Base-by-base conservation (phyloP, 2,329 filamentous ascomycete species). In the Calonectria ilicicola region DNA sequence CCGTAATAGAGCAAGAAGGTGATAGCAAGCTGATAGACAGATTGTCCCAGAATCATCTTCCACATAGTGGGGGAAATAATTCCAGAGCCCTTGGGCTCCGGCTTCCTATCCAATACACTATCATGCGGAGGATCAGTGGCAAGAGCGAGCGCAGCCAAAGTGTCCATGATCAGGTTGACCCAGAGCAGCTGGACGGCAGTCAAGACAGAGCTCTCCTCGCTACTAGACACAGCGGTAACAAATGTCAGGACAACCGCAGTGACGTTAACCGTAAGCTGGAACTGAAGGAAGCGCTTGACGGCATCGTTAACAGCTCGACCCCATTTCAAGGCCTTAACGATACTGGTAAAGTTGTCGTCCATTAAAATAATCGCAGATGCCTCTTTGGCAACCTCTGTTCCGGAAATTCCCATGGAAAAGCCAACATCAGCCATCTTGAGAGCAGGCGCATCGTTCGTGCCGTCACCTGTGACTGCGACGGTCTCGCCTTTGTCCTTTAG, bases 151-250 rank as follows among this genome's bases (percentile, higher is more conserved):
- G 95, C 95, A 27, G 95, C 96, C 72, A 98, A 95, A 0, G 96
- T 98, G 80, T 98, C 96, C 96, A 98, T 98, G 85, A 98, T 98
- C 79, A 98, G 87, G 80, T 98, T 98, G 80, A 98, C 95, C 96
- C 96, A 98, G 35, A 98, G 91, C 78, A 98, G 90, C 84, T 98
- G 96, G 29, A 98, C 95, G 14, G 95, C 95, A 2, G 91, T 97
- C 69, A 98, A 86, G 29, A 98, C 95, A 60, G 95, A 95, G 62
- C 87, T 83, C 82, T 96, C 93, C 2, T 91, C 85, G 0, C 82
- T 81, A 82, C 89, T 95, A 35, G 93, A 91, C 12, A 98, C 94
- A 38, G 95, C 94, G 15, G 95, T 95, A 72, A 98, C 92, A 80
- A 98, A 98, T 0, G 96, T 97, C 67, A 98, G 88, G 21, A 94